Base-by-base conservation (phyloP, 1,284 basidiomycete species). In the Exobasidium cylindrosporum region DNA sequence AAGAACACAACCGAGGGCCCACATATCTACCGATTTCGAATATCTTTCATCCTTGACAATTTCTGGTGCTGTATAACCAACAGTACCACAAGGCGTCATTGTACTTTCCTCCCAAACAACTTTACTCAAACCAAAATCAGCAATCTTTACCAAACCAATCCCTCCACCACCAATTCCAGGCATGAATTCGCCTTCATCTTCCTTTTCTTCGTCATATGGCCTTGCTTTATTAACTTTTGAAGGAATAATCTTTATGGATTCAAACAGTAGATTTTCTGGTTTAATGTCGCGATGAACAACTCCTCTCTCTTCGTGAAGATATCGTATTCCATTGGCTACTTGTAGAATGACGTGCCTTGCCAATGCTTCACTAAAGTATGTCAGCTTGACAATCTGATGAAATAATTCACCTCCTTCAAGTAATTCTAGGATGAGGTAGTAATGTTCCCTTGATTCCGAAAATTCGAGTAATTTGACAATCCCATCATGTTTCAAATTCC, bases 1-100 rank as follows among this genome's bases (percentile, higher is more conserved):
- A 3, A 99, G 85, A 24, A 99, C 96, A 81, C 96, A 99, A 30
- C 96, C 96, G 44, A 98, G 83, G 2, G 96, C 96, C 96, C 96
- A 99, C 96, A 98, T 98, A 81, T 99, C 96, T 60, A 98, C 96
- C 74, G 89, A 92, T 83, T 97, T 97, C 80, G 89, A 92, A 81
- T 99, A 99, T 28, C 95, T 86, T 83, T 99, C 94, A 80, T 98
- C 96, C 83, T 97, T 97, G 76, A 99, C 96, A 68, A 99, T 99
- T 82, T 99, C 96, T 1, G 96, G 96, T 2, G 96, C 96, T 1
- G 96, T 98, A 82, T 99, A 99, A 3, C 96, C 96, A 29, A 98
- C 95, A 0, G 96, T 99, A 31, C 96, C 96, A 77, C 96, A 99
- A 23, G 96, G 96, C 28, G 96, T 99, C 89, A 93, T 96, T 10